Evolutionary conservation across 305 asterid genomes (phyloP), one percentile per base, ranked within the genome.

Genomic region (Fraxinus xanthoxyloides): DNA sequence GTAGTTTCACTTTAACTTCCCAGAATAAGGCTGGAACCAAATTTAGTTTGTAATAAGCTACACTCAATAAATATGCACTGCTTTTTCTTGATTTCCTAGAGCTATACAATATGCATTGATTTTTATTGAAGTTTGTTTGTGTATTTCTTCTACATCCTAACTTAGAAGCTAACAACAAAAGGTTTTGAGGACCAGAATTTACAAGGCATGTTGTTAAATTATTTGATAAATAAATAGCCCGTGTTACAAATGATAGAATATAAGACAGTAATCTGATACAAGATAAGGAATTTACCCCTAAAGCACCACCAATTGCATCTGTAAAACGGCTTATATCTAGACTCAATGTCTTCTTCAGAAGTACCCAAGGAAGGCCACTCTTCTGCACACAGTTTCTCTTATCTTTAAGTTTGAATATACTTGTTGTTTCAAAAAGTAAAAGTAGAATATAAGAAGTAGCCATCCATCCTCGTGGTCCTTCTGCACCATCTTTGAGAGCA

Each of bases 391-490:
- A 65, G 80, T 67, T 72, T 69, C 56, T 81, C 54, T 19, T 7
- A 75, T 79, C 13, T 56, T 77, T 82, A 83, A 84, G 73, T 83
- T 70, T 51, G 72, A 56, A 54, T 54, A n/a, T 54, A n/a, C 9
- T 3, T 5, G 24, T 5, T 23, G 63, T 21, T 75, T 75, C 54
- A 76, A 19, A 24, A 61, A 79, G 35, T 13, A 67, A 28, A 48
- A 61, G 21, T 67, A 1, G 38, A 67, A 31, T 2, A 48, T 21
- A 28, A 30, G 85, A 74, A 86, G 40, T 65, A 75, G 94, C 99
- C 98, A 87, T 86, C 99, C 99, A 96, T 87, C 99, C 99, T 79
- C 92, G 86, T 8, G 92, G 85, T 77, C 99, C 99, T 92, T 94
- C 97, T 5, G 93, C 97, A 13, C 99, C 99, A 84, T 92, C 98